Base-by-base conservation (phyloP, 2,329 filamentous ascomycete genomes). In the Aplosporella prunicola region DNA sequence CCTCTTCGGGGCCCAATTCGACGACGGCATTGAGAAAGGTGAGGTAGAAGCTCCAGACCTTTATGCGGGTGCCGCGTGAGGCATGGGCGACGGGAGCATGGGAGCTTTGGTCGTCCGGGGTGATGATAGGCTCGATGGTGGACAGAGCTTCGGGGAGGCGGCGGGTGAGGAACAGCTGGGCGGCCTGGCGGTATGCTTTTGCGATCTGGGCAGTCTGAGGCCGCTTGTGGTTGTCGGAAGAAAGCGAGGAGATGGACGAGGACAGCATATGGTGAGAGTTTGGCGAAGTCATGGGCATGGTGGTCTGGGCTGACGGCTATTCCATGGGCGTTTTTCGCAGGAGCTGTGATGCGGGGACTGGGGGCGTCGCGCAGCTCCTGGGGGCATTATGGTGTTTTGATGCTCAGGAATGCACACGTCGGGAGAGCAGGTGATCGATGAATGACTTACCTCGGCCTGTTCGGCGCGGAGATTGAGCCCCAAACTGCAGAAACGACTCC, bases 11-110 rank as follows among this genome's bases (percentile, higher is more conserved):
- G 39, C 87, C 86, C 54, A 96, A 69, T 53, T 96, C 89, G 23
- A 93, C 69, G 45, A 95, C 82, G 25, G 86, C 82, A 64, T 95
- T 94, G 45, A 96, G 69, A 34, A 95, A 81, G 13, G 88, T 94
- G 47, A 96, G 73, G 58, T 96, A 98, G 51, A 98, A 72, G 60
- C 87, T 94, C 91, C 91, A 98, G 45, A 96, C 82, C 62, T 96
- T 98, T 59, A 94, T 82, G 47, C 88, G 72, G 40, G 85, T 91
- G 20, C 80, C 82, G 47, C 82, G 77, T 27, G 83, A 88, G 36
- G 86, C 86, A 45, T 72, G 76, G 37, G 84, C 80, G 36, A 95
- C 78, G 4, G 87, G 85, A 18, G 86, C 81, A 18, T 74, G 49
- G 43, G 48, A 47, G 20, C n/a, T 18, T 17, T 29, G 23, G 8